Percentiles rank a stretch among this genome's conserved stretches.
phyloP scores from a whole-genome alignment of 257 asterid species.

The Solanum bulbocastanum region DNA sequence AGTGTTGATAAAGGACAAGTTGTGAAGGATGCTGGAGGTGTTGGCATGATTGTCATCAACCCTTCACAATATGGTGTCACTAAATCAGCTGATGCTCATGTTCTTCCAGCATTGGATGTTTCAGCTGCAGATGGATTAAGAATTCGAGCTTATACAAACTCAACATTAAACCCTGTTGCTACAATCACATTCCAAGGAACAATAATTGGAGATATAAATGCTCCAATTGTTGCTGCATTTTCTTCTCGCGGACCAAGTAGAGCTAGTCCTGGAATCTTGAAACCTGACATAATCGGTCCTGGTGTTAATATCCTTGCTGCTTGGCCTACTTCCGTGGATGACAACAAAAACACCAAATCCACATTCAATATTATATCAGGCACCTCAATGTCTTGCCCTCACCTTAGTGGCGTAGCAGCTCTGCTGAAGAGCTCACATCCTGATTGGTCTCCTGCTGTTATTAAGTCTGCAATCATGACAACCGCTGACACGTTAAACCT shows the following conservation, averaged over 20 bases:
- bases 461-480: slow-evolving; percentile 50
- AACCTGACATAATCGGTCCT: slow-evolving; percentile 58
- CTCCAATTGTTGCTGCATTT: slow-evolving; percentile 32
- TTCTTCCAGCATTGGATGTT: slow-evolving; percentile 17
- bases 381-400: slow-evolving; percentile 51
- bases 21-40: slow-evolving; percentile 30
- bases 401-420: slow-evolving; percentile 36
- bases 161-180: slow-evolving; percentile 10
- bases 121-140: slow-evolving; percentile 1
- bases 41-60: slow-evolving; percentile 34
- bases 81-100: slow-evolving; percentile 9
- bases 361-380: slow-evolving; percentile 41
- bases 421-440: slow-evolving; percentile 32
- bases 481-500: slow-evolving; percentile 26
- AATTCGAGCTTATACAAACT: slow-evolving; percentile 14
- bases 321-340: slow-evolving; percentile 27
- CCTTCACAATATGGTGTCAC: neutral
- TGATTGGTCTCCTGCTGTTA: slow-evolving; percentile 38
- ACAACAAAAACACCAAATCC: slow-evolving; percentile 4
- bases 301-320: slow-evolving; percentile 48
- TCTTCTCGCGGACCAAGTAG: slow-evolving; percentile 36
- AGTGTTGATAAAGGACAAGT: slow-evolving; percentile 14
- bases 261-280: slow-evolving; percentile 34
- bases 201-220: slow-evolving; percentile 19
- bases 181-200: slow-evolving; percentile 34